A percentile compares a stretch with the other conserved stretches of the same genome.
Evolutionary conservation across 2,329 filamentous ascomycete species (phyloP).

Genomic region (Fusarium tricinctum): DNA sequence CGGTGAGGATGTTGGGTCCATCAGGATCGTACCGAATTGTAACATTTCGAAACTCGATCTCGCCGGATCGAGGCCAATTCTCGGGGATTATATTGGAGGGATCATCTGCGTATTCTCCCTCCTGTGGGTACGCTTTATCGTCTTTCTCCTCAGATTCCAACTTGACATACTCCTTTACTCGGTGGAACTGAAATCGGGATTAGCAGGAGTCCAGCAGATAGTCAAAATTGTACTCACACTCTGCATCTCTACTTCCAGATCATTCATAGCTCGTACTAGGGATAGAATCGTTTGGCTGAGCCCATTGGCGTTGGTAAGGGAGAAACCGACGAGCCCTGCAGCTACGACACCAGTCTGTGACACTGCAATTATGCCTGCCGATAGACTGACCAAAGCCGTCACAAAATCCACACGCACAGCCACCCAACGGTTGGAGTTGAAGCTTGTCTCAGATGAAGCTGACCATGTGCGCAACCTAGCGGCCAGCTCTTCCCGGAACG

Average conservation of each 20-base stretch:
- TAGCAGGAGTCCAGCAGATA: constrained; percentile 17
- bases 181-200: constrained; percentile 56
- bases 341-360: constrained; percentile 62
- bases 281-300: constrained; percentile 66
- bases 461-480: constrained; percentile 63
- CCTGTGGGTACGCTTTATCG: constrained; percentile 57
- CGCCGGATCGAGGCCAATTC: constrained; percentile 62
- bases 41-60: constrained; percentile 65
- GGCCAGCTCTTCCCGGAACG: constrained; percentile 65
- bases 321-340: constrained; percentile 69
- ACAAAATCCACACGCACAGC: constrained; percentile 67
- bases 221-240: constrained; percentile 57
- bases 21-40: constrained; percentile 64
- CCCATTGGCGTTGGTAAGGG: constrained; percentile 68
- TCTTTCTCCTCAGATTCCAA: constrained; percentile 60
- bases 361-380: constrained; percentile 67
- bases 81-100: constrained; percentile 56
- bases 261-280: constrained; percentile 68
- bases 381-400: constrained; percentile 65
- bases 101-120: constrained; percentile 59
- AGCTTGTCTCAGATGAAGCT: constrained; percentile 63
- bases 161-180: constrained; percentile 64
- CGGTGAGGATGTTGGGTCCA: constrained; percentile 63
- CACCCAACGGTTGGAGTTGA: constrained; percentile 71
- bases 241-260: constrained; percentile 70